Conservation (phyloP, 2,329 filamentous ascomycete species). For the Sclerotinia nivalis region DNA sequence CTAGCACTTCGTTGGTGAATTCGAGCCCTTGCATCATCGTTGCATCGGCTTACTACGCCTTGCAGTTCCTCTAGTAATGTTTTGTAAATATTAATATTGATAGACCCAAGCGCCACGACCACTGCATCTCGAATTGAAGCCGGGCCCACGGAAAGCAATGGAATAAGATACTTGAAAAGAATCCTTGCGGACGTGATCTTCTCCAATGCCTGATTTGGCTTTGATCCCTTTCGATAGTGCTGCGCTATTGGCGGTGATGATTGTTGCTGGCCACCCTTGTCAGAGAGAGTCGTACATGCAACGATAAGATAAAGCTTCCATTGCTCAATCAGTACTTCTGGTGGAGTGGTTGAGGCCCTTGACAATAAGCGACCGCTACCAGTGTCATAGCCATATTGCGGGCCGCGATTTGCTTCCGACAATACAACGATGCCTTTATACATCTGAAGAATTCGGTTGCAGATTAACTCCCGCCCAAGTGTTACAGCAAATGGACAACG, state of each 20-base stretch:
- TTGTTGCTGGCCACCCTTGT: conserved; percentile 67
- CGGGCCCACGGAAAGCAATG: conserved; percentile 77
- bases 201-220: conserved; percentile 65
- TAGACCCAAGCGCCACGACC: conserved; percentile 87
- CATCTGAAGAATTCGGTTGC: conserved; percentile 89
- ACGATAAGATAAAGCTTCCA: conserved; percentile 98
- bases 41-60: conserved; percentile 80
- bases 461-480: conserved; percentile 87
- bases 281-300: conserved; percentile 91
- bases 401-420: conserved; percentile 69
- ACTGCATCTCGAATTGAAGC: conserved; percentile 84
- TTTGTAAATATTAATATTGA: conserved; percentile 91
- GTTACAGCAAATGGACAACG: conserved; percentile 90
- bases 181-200: conserved; percentile 86
- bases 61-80: conserved; percentile 88
- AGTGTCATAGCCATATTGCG: conserved; percentile 61
- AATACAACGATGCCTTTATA: conserved; percentile 79
- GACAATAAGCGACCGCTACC: conserved; percentile 48
- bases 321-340: conserved; percentile 89
- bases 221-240: conserved; percentile 80
- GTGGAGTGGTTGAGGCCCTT: conserved; percentile 68
- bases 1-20: conserved; percentile 86
- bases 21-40: conserved; percentile 81
- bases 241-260: conserved; percentile 61
- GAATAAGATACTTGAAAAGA: conserved; percentile 89